Evolutionary conservation across 2,329 filamentous ascomycete species (phyloP), one percentile per base, ranked within the genome.

Genomic region (Nemania bipapillata): DNA sequence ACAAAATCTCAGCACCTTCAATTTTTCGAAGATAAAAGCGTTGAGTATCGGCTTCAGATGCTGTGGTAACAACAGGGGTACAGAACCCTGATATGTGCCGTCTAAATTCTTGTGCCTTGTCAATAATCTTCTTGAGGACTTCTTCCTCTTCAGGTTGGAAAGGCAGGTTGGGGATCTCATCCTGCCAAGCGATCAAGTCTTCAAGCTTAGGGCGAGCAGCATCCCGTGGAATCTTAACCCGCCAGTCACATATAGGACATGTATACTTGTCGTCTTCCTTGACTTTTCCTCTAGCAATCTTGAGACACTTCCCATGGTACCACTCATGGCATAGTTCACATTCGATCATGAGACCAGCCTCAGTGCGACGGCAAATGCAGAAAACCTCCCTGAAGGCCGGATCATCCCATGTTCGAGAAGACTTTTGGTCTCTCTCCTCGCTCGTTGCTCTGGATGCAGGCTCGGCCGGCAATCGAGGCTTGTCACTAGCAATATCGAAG

Each of bases 301-400:
- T 99, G 42, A 99, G 85, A 76, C 96, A 99, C 80, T 97, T 98
- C 68, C 96, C 95, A 76, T 99, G 96, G 77, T 99, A 99, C 96
- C 96, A 99, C 83, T 99, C 96, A 77, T 97, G 95, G 80, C 96
- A 99, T 45, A 97, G 86, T 79, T 98, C 96, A 79, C 96, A 99
- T 81, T 99, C 96, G 75, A 99, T 98, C 96, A 99, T 99, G 91
- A 98, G 96, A 59, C 96, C 96, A 42, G 95, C 94, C 80, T 99
- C 96, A 6, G 93, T 89, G 71, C 91, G 93, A 68, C 96, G 90
- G 81, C 96, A 99, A 73, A 99, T 97, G 80, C 96, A 99, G 79
- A 98, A 99, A 0, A 98, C 95, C 78, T 98, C 94, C 40, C 88
- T 81, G 64, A 86, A 86, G 35, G 82, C 89, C 77, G 84, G 87